phyloP scores from a whole-genome alignment of 805 yeast genomes.

The Kodamaea nitidulidarum region DNA sequence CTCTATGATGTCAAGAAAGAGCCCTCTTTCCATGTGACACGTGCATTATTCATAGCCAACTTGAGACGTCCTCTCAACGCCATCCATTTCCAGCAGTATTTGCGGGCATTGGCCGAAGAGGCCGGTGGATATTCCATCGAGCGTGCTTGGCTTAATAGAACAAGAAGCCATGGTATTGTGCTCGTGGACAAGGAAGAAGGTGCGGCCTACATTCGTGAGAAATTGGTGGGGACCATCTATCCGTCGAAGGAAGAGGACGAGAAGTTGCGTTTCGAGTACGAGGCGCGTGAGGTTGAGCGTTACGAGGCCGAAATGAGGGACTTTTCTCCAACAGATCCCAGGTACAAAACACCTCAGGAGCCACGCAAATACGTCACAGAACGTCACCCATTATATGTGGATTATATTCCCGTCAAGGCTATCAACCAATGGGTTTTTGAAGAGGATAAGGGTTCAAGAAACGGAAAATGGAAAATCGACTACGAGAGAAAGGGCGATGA shows the following conservation, averaged over 20 bases:
- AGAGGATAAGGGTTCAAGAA: slow-evolving; percentile 41
- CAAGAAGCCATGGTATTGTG: slow-evolving; percentile 42
- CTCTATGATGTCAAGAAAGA: slow-evolving; percentile 30
- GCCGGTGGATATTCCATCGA: slow-evolving; percentile 27
- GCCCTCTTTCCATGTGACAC: slow-evolving; percentile 34
- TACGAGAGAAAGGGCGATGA: slow-evolving; percentile 33
- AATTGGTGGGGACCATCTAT: slow-evolving; percentile 32
- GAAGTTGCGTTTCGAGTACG: slow-evolving; percentile 15
- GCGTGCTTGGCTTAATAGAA: slow-evolving; percentile 42
- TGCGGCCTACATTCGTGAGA: slow-evolving; percentile 31
- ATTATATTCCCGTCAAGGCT: slow-evolving; percentile 44
- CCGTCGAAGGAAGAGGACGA: slow-evolving; percentile 27
- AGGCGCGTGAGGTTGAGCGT: slow-evolving; percentile 19
- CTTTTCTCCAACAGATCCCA: slow-evolving; percentile 15
- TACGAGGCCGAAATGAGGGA: slow-evolving; percentile 11
- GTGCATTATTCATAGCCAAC: slow-evolving; percentile 45
- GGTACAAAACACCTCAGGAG: slow-evolving; percentile 13
- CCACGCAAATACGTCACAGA: slow-evolving; percentile 16
- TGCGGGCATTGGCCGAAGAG: slow-evolving; percentile 26
- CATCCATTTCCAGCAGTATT: slow-evolving; percentile 31
- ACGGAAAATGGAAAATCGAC: slow-evolving; percentile 44
- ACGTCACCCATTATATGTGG: slow-evolving; percentile 33
- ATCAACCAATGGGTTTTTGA: slow-evolving; percentile 45
- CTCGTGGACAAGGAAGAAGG: slow-evolving; percentile 38
- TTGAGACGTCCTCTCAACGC: slow-evolving; percentile 38